Base-by-base conservation (phyloP, 305 asterid genomes). In the Stenogyne calaminthoides region DNA sequence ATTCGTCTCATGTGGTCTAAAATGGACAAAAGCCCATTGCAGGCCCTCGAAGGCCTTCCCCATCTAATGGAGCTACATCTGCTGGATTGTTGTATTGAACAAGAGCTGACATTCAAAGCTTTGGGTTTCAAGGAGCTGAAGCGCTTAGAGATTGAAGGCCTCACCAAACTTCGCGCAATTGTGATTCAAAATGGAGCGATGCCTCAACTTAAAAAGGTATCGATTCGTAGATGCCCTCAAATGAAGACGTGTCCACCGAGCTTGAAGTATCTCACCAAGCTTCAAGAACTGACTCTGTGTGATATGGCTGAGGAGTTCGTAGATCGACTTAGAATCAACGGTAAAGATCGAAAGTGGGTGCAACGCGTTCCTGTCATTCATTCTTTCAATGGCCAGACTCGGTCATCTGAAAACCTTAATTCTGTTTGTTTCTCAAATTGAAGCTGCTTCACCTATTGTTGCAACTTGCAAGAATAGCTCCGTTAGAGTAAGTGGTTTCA, bases 51-150 rank as follows among this genome's bases (percentile, higher is more conserved):
- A 56, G 0, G 9, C 47, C 75, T 85, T 54, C 83, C 77, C 4
- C 64, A 77, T 25, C 62, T 85, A 5, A 9, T 36, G 72, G 80
- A 83, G 77, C 82, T 85, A 51, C 72, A 80, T 9, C 68, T 85
- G 76, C 74, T 69, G 15, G 84, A 75, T 2, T 77, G 81, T 11
- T 81, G 57, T 16, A 37, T 0, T 0, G 83, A 81, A 4, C 39
- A 14, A 4, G 67, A 59, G 59, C 52, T 85, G 84, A 5, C 1
- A 1, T 85, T 85, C 18, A 42, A 42, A 18, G 66, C 74, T 16
- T 37, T 60, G 8, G 18, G 67, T 5, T 85, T 82, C 65, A 49
- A 67, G 69, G 78, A 73, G 74, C 77, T 85, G 8, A 78, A 80
- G 79, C 57, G 60, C 36, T 36, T 85, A 29, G 9, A n/a, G 14